Evolutionary conservation across 495 filamentous ascomycete species (phyloP), one percentile per base, ranked within the genome.

Genomic region (Lichenothelia convexa): DNA sequence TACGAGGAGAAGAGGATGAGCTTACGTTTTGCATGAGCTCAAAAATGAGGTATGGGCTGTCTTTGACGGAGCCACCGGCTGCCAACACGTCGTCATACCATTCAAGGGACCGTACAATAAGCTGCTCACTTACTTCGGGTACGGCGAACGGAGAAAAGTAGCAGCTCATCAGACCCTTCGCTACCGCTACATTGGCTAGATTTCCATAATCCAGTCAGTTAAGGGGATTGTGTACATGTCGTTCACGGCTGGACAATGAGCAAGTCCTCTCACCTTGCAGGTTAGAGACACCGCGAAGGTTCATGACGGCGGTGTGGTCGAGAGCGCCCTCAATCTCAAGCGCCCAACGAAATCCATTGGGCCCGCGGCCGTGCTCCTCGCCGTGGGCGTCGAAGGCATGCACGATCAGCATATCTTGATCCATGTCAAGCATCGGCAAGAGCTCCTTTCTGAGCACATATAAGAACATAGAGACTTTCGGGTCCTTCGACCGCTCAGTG

Each of bases 341-440:
- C 1, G 47, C 50, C 52, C 50, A 53, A 17, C 38, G 44, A 30
- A 56, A 56, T 16, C 31, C 40, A 17, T 21, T 35, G 21, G 41
- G 39, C 3, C 42, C 44, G 1, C 51, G 27, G 1, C 40, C 50
- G 34, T 53, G 50, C 31, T 41, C 43, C 33, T 51, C 47, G 29
- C 52, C 50, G 36, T 47, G 33, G 11, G 52, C 49, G 40, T 56
- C 52, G 34, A 40, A 55, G 18, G 49, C 38, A 21, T n/a, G n/a
- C n/a, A 49, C 27, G 15, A 53, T 21, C 2, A 21, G 47, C 7
- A 53, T 23, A 4, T 42, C 46, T 0, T 45, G 48, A 7, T 48
- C 42, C 33, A 34, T 42, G 13, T 12, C 29, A 21, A 51, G 34
- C n/a, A 27, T 7, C 7, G 24, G 7, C 24, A 7, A 27, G 24